Base-by-base conservation (phyloP, 169 alveolate genomes). In the Neospora caninum region DNA sequence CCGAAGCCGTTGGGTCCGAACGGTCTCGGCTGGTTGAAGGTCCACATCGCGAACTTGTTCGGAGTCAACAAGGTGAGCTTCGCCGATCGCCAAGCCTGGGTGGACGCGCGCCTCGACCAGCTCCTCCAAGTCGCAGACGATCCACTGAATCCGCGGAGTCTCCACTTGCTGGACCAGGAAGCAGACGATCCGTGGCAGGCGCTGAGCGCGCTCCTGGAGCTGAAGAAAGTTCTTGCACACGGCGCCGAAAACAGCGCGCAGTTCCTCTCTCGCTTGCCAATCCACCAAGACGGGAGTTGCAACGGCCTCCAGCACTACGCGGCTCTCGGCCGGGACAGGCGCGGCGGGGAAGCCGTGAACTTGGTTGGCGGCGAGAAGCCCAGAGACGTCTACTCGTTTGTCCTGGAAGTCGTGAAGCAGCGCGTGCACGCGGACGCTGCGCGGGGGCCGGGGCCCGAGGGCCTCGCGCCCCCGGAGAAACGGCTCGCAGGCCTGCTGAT, bases 231-330 rank as follows among this genome's bases (percentile, higher is more conserved):
- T 25, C 91, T 92, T 1, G 87, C 80, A 43, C 58, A 31, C 78
- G 67, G n/a, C 73, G 96, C 98, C 20, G 95, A 95, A 0, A 97
- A 98, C 91, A 99, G 99, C 31, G 96, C 96, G 78, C 95, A 97
- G 45, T 98, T 97, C 95, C 70, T 95, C 92, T 97, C 98, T 73
- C 95, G 95, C 87, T 93, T 98, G 78, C 99, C 99, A n/a, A 97
- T 99, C 0, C 99, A 99, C 95, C 98, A 98, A 89, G 99, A 99
- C 95, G 99, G 99, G 27, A 97, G 99, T 29, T 99, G 99, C 96
- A 99, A 99, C 91, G 99, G 99, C 34, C 96, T 99, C 93, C 98
- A 99, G 96, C 99, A 98, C 96, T 98, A 98, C 95, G 96, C 96
- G 16, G 99, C 99, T 0, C 93, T 99, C 67, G 99, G 99, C 42